Evolutionary conservation across 208 protist genomes (phyloP).

Genomic region (Borovskyia barvae): DNA sequence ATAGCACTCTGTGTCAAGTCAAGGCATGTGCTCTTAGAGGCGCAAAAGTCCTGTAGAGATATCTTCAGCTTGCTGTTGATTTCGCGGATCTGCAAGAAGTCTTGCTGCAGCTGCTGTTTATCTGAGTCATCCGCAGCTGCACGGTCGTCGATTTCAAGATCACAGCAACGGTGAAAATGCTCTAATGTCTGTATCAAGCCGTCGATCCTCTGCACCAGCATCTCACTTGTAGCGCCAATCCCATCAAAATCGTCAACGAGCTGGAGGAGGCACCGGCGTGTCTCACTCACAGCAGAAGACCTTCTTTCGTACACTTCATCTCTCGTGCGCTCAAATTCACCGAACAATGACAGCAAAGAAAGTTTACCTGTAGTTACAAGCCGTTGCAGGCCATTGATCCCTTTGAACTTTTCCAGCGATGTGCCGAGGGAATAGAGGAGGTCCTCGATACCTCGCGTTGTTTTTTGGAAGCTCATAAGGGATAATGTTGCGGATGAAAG

Average conservation of each 20-base stretch:
- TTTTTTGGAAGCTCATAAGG: conserved; percentile 24
- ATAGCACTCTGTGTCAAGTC: conserved; percentile 33
- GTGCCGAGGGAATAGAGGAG: conserved; percentile 36
- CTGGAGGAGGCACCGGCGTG: conserved; percentile 38
- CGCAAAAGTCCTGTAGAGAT: conserved; percentile 28
- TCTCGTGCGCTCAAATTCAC: conserved; percentile 53
- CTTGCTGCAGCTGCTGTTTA: conserved; percentile 6
- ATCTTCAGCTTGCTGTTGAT: conserved; percentile 27
- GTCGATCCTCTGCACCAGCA: conserved; percentile 31
- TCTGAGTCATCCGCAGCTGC: conserved; percentile 8
- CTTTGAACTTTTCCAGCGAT: conserved; percentile 49
- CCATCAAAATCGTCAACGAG: conserved; percentile 44
- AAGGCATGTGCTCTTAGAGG: conserved; percentile 24
- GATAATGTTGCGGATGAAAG: not conserved
- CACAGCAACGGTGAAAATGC: conserved; percentile 53
- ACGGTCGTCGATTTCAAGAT: conserved; percentile 36
- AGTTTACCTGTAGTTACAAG: conserved; percentile 43
- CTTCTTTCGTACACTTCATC: conserved; percentile 53
- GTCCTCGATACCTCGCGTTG: conserved; percentile 29
- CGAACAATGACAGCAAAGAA: conserved; percentile 51
- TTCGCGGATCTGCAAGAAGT: conserved; percentile 29
- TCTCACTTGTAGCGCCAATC: conserved; percentile 18
- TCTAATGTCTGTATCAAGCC: conserved; percentile 31
- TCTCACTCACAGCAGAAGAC: conserved; percentile 32
- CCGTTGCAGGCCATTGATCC: conserved; percentile 30